These are phyloP conservation scores for Leccinum uliginosum DNA, from an alignment of 768 basidiomycete genomes.

Conservation along the genomic window DNA sequence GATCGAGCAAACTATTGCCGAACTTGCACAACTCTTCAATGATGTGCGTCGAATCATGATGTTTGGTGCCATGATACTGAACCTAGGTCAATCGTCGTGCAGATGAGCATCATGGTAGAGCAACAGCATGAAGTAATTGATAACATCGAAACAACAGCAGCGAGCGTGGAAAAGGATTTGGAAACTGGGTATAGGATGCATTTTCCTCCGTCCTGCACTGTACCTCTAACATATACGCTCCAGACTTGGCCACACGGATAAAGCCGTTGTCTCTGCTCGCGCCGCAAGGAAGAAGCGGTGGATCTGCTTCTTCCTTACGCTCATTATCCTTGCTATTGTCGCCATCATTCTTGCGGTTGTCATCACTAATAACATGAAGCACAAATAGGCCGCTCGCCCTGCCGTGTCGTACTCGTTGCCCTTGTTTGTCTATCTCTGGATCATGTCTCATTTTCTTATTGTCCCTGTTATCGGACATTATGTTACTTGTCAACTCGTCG, in stretches of 20 bases:
- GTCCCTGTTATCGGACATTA: conserved; percentile 9
- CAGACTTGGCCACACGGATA: conserved; percentile 79
- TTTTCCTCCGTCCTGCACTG: not conserved
- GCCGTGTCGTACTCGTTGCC: not conserved
- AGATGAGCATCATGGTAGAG: conserved; percentile 95
- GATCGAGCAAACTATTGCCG: conserved; percentile 89
- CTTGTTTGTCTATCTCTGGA: not conserved
- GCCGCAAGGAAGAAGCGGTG: conserved; percentile 93
- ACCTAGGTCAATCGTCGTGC: not conserved
- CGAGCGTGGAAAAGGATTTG: conserved; percentile 72
- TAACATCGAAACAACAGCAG: conserved; percentile 75
- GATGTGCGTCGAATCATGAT: conserved; percentile 52
- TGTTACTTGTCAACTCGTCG: conserved; percentile 4
- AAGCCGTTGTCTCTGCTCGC: conserved; percentile 81
- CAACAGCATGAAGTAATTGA: conserved; percentile 90
- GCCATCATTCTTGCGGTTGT: conserved; percentile 61
- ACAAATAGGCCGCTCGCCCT: conserved; percentile 24
- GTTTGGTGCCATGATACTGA: conserved; percentile 1
- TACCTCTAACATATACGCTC: conserved; percentile 1
- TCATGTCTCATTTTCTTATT: not conserved
- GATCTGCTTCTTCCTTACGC: conserved; percentile 84
- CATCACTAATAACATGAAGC: conserved; percentile 41
- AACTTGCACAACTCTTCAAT: conserved; percentile 94
- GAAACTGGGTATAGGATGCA: conserved; percentile 66
- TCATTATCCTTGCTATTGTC: conserved; percentile 64